Evolutionary conservation across 352 stramenopile genomes (phyloP).

Genomic region (Phytophthora chlamydospora): DNA sequence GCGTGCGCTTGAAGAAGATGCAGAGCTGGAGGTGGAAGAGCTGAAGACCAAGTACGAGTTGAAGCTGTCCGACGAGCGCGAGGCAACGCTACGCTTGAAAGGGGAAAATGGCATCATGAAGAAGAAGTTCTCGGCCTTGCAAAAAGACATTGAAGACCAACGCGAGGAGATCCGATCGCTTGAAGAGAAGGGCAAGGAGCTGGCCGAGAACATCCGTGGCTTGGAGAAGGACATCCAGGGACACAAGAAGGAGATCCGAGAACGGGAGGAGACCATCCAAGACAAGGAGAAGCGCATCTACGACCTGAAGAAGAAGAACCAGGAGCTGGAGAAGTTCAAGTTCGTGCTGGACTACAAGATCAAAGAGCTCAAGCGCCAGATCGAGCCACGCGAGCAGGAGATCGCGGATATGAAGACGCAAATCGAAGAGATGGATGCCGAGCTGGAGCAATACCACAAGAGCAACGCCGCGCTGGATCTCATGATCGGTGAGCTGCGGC

Average conservation of each 20-base stretch:
- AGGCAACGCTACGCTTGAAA: slow-evolving; percentile 94
- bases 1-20: slow-evolving; percentile 93
- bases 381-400: slow-evolving; percentile 94
- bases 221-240: slow-evolving; percentile 94
- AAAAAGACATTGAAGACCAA: slow-evolving; percentile 96
- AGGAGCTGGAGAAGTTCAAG: slow-evolving; percentile 97
- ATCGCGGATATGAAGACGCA: slow-evolving; percentile 95
- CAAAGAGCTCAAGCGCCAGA: slow-evolving; percentile 96
- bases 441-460: slow-evolving; percentile 96
- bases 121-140: slow-evolving; percentile 95
- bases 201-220: slow-evolving; percentile 91
- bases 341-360: slow-evolving; percentile 98
- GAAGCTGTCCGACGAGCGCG: slow-evolving; percentile 88
- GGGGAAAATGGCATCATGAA: slow-evolving; percentile 97
- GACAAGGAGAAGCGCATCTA: slow-evolving; percentile 98
- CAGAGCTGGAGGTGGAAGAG: slow-evolving; percentile 94
- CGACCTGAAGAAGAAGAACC: slow-evolving; percentile 98
- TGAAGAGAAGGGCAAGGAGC: slow-evolving; percentile 93
- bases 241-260: slow-evolving; percentile 93
- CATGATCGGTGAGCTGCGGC: slow-evolving; percentile 94
- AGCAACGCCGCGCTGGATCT: slow-evolving; percentile 93
- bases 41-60: slow-evolving; percentile 92
- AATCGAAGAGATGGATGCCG: slow-evolving; percentile 96
- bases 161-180: slow-evolving; percentile 93
- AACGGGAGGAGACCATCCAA: slow-evolving; percentile 94